A percentile compares a stretch with the other conserved stretches of the same genome.
Evolutionary conservation across 208 protist species (phyloP).

Genomic region (Leishmania braziliensis): DNA sequence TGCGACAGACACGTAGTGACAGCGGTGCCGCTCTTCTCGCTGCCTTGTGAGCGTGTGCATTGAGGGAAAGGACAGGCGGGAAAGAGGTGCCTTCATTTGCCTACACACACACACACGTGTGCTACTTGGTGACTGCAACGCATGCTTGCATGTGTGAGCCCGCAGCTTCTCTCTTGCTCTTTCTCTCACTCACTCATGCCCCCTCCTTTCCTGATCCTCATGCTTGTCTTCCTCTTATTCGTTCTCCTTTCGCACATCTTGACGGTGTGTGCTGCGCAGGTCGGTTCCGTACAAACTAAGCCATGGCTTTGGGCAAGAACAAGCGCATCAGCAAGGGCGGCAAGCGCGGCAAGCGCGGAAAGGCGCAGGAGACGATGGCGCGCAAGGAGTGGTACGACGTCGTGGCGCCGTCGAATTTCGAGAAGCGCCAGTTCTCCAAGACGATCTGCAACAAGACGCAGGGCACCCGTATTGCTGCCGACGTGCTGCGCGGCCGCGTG

Average conservation of each 20-base stretch:
- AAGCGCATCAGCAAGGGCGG: constrained; percentile 96
- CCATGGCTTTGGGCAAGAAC: constrained; percentile 93
- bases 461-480: constrained; percentile 95
- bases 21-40: background rate
- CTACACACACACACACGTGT: background rate
- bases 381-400: constrained; percentile 99
- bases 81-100: background rate
- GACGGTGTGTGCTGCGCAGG: background rate
- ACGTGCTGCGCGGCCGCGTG: constrained; percentile 97
- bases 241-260: background rate
- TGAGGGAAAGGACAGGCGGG: background rate
- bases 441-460: constrained; percentile 98
- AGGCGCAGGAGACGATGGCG: constrained; percentile 96
- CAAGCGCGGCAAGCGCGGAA: constrained; percentile 94
- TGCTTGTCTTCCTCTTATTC: background rate
- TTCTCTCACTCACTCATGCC: background rate
- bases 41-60: background rate
- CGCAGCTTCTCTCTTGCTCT: background rate
- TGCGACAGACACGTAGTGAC: background rate
- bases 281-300: background rate
- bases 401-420: constrained; percentile 97
- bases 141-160: background rate
- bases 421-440: constrained; percentile 95
- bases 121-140: background rate
- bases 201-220: background rate